These are phyloP conservation scores for Lactarius trivialis DNA, from an alignment of 768 basidiomycete genomes.

Conservation along the genomic window DNA sequence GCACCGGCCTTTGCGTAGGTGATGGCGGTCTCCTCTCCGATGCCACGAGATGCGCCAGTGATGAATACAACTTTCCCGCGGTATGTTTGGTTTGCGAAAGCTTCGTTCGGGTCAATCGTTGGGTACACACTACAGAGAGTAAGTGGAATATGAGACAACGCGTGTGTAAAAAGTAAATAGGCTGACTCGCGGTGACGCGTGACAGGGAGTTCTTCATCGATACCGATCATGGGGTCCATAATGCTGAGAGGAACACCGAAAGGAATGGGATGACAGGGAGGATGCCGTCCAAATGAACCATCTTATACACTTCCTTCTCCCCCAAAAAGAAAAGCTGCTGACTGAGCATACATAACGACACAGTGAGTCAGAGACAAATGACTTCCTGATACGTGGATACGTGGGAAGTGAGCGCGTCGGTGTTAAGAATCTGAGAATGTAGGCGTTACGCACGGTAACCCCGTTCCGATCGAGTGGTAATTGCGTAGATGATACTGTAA, in stretches of 20 bases:
- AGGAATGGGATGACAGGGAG: too few species aligned
- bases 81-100: conserved; percentile 10
- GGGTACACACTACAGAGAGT: conserved; percentile 9
- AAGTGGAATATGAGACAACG: not conserved
- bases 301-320: too few species aligned
- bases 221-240: not conserved
- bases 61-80: conserved; percentile 23
- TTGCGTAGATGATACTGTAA: too few species aligned
- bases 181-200: not conserved
- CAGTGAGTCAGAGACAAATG: too few species aligned
- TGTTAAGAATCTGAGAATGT: too few species aligned
- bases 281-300: too few species aligned
- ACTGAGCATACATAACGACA: too few species aligned
- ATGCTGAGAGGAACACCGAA: not conserved
- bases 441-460: too few species aligned
- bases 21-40: conserved; percentile 21
- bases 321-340: too few species aligned
- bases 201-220: conserved; percentile 4
- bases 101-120: not conserved
- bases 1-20: conserved; percentile 23
- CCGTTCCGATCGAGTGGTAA: too few species aligned
- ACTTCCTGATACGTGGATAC: too few species aligned
- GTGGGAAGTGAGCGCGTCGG: too few species aligned
- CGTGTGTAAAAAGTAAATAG: not conserved
- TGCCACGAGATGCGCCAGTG: conserved; percentile 23